Conservation (phyloP, 164 flowering plant species). For the Aristolochia fimbriata region DNA sequence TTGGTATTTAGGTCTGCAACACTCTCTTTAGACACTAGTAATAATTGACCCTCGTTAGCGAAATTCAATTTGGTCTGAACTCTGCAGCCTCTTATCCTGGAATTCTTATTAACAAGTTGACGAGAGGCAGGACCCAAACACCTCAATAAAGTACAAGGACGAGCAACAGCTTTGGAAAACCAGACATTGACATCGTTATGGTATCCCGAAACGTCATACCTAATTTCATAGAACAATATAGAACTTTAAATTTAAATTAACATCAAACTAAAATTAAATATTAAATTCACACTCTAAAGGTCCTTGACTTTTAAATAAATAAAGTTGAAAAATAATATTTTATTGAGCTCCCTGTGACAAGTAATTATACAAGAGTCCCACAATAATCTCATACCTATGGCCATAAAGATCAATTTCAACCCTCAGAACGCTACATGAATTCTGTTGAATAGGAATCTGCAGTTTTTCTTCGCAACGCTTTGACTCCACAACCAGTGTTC, state of each 20-base stretch:
- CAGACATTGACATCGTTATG: slow-evolving; percentile 45
- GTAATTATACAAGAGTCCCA: background rate
- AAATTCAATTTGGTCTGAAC: slow-evolving; percentile 45
- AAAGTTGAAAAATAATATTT: too few relatives aligned
- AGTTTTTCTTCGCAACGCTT: slow-evolving; percentile 58
- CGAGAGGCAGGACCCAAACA: slow-evolving; percentile 22
- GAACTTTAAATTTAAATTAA: background rate
- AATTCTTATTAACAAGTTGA: slow-evolving; percentile 15
- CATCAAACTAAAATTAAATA: background rate
- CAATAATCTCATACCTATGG: slow-evolving; percentile 37
- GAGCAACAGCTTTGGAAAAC: slow-evolving; percentile 71
- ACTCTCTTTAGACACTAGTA: slow-evolving; percentile 76
- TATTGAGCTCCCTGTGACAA: background rate
- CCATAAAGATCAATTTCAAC: slow-evolving; percentile 44
- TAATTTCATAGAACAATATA: slow-evolving; percentile 14
- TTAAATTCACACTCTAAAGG: background rate
- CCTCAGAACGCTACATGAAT: slow-evolving; percentile 13
- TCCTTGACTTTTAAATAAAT: too few relatives aligned
- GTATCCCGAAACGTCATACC: slow-evolving; percentile 57
- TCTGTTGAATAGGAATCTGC: slow-evolving; percentile 38
- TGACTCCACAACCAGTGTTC: slow-evolving; percentile 50
- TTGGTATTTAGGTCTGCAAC: slow-evolving; percentile 62
- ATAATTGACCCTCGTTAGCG: slow-evolving; percentile 84
- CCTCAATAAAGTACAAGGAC: slow-evolving; percentile 62
- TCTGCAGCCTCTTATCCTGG: slow-evolving; percentile 35